phyloP scores from a whole-genome alignment of 1,284 basidiomycete species.

The Ganoderma sinense region DNA sequence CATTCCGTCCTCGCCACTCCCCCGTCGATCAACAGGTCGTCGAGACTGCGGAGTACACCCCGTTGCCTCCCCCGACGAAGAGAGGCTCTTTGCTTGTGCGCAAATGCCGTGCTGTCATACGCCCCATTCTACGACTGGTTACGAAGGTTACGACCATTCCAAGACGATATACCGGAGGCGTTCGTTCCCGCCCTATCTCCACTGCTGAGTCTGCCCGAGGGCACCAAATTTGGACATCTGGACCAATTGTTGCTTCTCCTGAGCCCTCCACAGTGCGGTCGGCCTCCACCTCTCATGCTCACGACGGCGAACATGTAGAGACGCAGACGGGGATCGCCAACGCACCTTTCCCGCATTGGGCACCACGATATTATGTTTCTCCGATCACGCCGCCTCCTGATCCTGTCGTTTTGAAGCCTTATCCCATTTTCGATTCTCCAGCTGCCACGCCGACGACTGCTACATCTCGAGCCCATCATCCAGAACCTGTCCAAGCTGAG shows the following conservation, averaged over 20 bases:
- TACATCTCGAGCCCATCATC: not conserved
- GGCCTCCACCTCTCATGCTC: not conserved
- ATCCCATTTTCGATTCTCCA: slow-evolving; percentile 4
- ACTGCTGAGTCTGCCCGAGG: not conserved
- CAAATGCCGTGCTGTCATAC: not conserved
- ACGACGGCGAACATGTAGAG: not conserved
- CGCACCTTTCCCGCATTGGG: not conserved
- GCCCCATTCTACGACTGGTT: not conserved
- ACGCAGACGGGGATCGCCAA: not conserved
- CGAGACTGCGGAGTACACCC: not conserved
- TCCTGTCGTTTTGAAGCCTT: not conserved
- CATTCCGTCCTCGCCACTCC: no score
- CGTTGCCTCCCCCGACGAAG: not conserved
- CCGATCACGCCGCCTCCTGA: not conserved
- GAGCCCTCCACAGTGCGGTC: not conserved
- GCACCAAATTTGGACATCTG: not conserved
- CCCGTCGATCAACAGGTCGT: not conserved
- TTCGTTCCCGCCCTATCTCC: not conserved
- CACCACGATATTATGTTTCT: not conserved
- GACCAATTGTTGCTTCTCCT: not conserved
- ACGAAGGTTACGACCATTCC: not conserved
- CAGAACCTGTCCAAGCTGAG: not conserved
- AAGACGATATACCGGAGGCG: not conserved
- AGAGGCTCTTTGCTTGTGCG: not conserved
- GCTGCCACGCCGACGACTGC: not conserved